Evolutionary conservation across 2,329 filamentous ascomycete species (phyloP).

Genomic region (Fusarium sp.): DNA sequence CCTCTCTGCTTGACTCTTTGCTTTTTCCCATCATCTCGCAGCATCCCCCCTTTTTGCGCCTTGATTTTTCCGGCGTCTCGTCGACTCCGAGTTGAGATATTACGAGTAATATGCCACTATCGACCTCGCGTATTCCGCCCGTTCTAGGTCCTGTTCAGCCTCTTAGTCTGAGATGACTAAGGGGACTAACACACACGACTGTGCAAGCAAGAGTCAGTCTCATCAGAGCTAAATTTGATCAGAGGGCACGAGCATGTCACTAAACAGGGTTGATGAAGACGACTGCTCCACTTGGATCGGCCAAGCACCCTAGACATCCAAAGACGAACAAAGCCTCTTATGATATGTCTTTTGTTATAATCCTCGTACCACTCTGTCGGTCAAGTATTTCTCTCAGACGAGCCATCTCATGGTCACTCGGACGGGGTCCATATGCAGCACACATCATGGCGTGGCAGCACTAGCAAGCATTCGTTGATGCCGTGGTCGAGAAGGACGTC

Average conservation of each 20-base stretch:
- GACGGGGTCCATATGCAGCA: neutral
- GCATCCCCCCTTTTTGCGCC: neutral
- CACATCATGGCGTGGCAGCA: neutral
- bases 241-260: neutral
- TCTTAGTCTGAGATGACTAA: neutral
- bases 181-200: neutral
- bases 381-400: constrained; percentile 1
- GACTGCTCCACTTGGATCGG: neutral
- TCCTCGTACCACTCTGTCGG: constrained; percentile 6
- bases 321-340: neutral
- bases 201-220: neutral
- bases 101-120: neutral
- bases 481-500: neutral
- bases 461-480: neutral
- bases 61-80: neutral
- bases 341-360: neutral
- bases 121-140: neutral
- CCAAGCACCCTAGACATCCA: neutral
- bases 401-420: neutral
- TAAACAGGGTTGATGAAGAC: neutral
- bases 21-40: neutral
- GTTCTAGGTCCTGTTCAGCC: neutral
- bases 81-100: constrained; percentile 1
- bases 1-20: neutral
- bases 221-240: neutral